These are phyloP conservation scores for Trichoderma afroharzianum DNA, from an alignment of 2,329 filamentous ascomycete species.

Conservation along the genomic window DNA sequence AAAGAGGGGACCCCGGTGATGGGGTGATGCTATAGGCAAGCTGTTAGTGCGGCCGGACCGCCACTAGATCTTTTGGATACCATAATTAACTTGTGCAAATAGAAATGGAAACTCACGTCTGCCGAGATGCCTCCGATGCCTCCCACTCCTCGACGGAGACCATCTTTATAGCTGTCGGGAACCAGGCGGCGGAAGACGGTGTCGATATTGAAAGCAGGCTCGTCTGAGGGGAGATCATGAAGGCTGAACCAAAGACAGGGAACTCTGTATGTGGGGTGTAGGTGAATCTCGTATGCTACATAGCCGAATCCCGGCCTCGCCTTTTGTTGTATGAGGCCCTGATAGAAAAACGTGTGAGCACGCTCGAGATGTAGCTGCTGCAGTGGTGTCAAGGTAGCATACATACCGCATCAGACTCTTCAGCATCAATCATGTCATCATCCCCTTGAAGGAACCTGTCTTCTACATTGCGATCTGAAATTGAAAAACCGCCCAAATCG, in stretches of 20 bases:
- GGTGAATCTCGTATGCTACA: slow-evolving; percentile 69
- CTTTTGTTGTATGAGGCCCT: slow-evolving; percentile 41
- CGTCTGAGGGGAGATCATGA: slow-evolving; percentile 52
- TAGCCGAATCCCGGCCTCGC: slow-evolving; percentile 37
- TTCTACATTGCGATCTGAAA: slow-evolving; percentile 30
- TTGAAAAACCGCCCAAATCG: slow-evolving; percentile 44
- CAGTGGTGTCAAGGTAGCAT: slow-evolving; percentile 19
- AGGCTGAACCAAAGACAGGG: slow-evolving; percentile 75
- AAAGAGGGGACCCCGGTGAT: slow-evolving; percentile 73
- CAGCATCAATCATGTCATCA: slow-evolving; percentile 46
- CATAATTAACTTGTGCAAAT: slow-evolving; percentile 30
- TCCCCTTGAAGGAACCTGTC: slow-evolving; percentile 33
- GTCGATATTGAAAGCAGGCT: slow-evolving; percentile 60
- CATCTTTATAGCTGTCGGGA: slow-evolving; percentile 59
- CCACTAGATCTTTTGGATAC: slow-evolving; percentile 10
- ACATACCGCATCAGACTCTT: slow-evolving; percentile 52
- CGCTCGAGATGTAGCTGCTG: neutral
- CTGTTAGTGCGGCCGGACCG: slow-evolving; percentile 38
- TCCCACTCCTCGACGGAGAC: slow-evolving; percentile 55
- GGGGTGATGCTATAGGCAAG: slow-evolving; percentile 69
- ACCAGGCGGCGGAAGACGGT: slow-evolving; percentile 69
- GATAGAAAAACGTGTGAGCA: slow-evolving; percentile 22
- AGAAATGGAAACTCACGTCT: slow-evolving; percentile 57
- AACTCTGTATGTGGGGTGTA: slow-evolving; percentile 70
- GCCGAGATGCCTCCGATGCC: slow-evolving; percentile 71